Percentiles rank a stretch among this genome's conserved stretches.
phyloP scores from a whole-genome alignment of 2,329 filamentous ascomycete genomes.

The Colletotrichum tofieldiae region DNA sequence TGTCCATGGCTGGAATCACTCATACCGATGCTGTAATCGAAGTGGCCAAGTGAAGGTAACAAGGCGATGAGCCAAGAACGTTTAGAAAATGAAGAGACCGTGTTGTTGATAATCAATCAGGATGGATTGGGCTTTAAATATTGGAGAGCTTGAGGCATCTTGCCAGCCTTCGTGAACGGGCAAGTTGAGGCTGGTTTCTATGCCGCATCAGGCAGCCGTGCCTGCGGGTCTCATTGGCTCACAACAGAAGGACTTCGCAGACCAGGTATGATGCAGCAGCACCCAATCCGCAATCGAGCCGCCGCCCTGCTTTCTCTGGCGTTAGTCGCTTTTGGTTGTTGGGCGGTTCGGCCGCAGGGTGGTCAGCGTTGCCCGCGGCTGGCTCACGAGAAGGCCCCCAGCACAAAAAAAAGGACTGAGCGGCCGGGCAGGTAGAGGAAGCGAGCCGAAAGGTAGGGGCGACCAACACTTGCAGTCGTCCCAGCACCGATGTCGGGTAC shows the following conservation, averaged over 20 bases:
- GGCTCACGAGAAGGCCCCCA: background rate
- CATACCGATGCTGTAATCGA: background rate
- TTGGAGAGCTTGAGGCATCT: background rate
- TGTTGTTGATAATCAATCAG: background rate
- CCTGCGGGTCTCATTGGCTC: constrained; percentile 10
- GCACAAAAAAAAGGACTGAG: background rate
- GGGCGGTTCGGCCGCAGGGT: background rate
- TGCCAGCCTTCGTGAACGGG: background rate
- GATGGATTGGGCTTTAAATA: background rate
- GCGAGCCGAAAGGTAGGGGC: background rate
- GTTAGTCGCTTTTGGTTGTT: background rate
- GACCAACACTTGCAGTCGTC: background rate
- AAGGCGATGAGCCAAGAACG: background rate
- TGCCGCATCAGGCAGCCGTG: background rate
- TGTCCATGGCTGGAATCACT: background rate
- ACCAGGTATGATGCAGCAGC: background rate
- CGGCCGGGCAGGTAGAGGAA: background rate
- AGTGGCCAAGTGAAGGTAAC: too few relatives aligned
- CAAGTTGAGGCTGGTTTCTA: background rate
- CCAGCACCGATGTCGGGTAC: background rate
- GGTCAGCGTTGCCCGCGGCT: background rate
- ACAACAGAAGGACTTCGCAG: constrained; percentile 24
- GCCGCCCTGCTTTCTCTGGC: background rate
- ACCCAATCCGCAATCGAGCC: background rate
- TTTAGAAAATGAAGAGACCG: too few relatives aligned